Evolutionary conservation across 2,329 filamentous ascomycete genomes (phyloP).

Genomic region (Aspergillus tubingensis): DNA sequence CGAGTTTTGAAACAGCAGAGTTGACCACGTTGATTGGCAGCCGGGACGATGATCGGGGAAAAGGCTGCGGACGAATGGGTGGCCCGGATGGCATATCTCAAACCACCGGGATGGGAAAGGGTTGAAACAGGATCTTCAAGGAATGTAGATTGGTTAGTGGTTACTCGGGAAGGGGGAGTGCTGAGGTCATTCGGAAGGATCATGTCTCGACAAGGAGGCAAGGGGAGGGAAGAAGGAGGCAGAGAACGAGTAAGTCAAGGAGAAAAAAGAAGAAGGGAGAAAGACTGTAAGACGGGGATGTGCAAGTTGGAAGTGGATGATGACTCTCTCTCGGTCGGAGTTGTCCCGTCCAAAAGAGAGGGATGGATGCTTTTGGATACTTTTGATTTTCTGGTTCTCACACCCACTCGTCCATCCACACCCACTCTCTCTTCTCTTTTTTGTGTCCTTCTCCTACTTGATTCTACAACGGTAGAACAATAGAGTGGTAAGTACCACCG

Average conservation of each 20-base stretch:
- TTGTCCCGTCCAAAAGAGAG: background rate
- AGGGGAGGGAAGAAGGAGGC: background rate
- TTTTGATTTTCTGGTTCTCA: no score
- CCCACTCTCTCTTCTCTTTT: no score
- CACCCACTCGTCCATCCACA: no score
- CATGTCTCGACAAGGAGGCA: background rate
- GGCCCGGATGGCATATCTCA: background rate
- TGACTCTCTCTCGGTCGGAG: background rate
- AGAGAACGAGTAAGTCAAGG: no score
- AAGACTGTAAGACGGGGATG: background rate
- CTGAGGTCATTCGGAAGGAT: background rate
- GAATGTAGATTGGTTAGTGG: background rate
- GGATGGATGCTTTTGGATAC: no score
- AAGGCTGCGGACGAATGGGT: background rate
- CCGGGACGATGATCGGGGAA: background rate
- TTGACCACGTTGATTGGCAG: background rate
- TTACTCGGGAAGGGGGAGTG: background rate
- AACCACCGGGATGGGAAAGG: background rate
- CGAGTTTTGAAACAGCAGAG: background rate
- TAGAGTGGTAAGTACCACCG: background rate
- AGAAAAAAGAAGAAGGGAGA: background rate
- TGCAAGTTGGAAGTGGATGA: background rate
- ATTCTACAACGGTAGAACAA: background rate
- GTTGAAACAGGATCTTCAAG: constrained; percentile 2
- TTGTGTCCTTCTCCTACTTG: no score